phyloP scores from a whole-genome alignment of 1,284 basidiomycete species.

The Melampsora larici-populina region DNA sequence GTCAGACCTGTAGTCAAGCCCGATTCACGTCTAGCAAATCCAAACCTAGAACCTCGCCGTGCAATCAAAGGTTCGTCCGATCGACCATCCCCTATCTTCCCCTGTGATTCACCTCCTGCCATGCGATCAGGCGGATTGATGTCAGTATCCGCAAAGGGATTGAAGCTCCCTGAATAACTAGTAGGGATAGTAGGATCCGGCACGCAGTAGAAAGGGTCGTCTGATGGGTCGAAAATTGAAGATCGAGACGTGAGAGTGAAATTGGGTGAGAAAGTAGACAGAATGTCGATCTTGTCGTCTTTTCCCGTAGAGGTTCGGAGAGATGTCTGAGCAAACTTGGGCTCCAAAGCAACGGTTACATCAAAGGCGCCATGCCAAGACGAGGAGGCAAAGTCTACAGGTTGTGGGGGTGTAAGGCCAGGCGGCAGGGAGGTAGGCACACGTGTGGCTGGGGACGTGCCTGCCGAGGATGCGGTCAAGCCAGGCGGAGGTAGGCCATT shows the following conservation, averaged over 20 bases:
- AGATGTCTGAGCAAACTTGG: slow-evolving; percentile 19
- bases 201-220: slow-evolving; percentile 3
- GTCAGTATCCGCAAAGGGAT: slow-evolving; percentile 40
- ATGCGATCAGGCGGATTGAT: neutral
- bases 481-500: slow-evolving; percentile 17
- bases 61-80: slow-evolving; percentile 18
- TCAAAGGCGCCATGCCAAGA: slow-evolving; percentile 26
- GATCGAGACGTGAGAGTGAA: slow-evolving; percentile 28
- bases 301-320: slow-evolving; percentile 7
- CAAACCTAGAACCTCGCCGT: slow-evolving; percentile 40
- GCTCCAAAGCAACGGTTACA: neutral
- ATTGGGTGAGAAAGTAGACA: slow-evolving; percentile 36
- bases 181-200: neutral
- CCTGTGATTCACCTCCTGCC: neutral
- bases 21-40: slow-evolving; percentile 39
- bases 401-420: slow-evolving; percentile 10
- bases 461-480: neutral
- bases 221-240: slow-evolving; percentile 17
- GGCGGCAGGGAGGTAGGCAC: slow-evolving; percentile 23
- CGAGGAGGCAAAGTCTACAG: neutral
- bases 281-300: slow-evolving; percentile 27
- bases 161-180: slow-evolving; percentile 39
- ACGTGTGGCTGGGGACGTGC: neutral
- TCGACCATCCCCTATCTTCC: neutral
- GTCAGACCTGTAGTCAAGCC: slow-evolving; percentile 3